Base-by-base conservation (phyloP, 2,329 filamentous ascomycete species). In the Sporothrix protearum region DNA sequence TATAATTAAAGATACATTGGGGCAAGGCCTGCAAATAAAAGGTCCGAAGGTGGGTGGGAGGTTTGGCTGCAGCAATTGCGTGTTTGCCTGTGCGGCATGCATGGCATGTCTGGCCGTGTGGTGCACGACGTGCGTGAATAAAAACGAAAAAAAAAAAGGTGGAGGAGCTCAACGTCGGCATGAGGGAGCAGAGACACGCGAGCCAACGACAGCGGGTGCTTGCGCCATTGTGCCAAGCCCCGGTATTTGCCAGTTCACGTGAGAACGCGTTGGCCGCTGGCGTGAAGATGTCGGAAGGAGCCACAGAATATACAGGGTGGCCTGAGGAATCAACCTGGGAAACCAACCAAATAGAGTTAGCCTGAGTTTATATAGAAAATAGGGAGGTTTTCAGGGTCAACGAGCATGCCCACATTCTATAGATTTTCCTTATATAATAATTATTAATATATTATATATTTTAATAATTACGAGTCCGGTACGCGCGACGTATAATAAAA, bases 1-100 rank as follows among this genome's bases (percentile, higher is more conserved):
- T 63, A 63, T 63, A 63, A 63, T 63, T 63, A n/a, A n/a, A n/a
- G n/a, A n/a, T 9, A 39, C 2, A 16, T 1, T 6, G 3, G 7
- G 7, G 10, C 12, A 25, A 22, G 1, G 14, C 42, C 19, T 53
- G 16, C 1, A 10, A 8, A 33, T 5, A 61, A 63, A 42, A 10
- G 33, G 36, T 63, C 57, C 57, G 57, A 63, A 42, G n/a, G 1
- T 10, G 14, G 57, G 57, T 63, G 36, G 33, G n/a, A n/a, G 7
- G 57, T 25, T 19, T 42, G 33, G 57, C 57, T 63, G 57, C 57
- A 63, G 8, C n/a, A 12, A 63, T 63, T 63, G 33, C 57, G 57
- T n/a, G 33, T 25, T 42, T 8, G 22, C 8, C n/a, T 28, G n/a
- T n/a, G 28, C 55, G 10, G 57, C 57, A 42, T 19, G 10, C 57